Percentiles rank a stretch among this genome's conserved stretches.
These are phyloP conservation scores for Apiospora arundinis DNA, from an alignment of 2,329 filamentous ascomycete species.

Conservation along the genomic window DNA sequence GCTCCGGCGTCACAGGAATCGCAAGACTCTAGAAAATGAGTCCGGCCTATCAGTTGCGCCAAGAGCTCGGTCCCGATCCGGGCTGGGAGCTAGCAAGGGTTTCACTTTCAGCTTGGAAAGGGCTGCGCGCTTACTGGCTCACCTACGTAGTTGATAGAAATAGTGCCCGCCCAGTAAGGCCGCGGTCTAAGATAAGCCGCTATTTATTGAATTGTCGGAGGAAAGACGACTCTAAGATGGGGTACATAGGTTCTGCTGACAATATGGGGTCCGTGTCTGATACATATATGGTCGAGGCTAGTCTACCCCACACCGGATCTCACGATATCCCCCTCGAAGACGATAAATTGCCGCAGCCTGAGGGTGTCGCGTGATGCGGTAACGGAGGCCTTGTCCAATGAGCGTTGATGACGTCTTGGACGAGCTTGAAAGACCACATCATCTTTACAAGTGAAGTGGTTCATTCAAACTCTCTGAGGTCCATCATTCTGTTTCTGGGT, in stretches of 20 bases:
- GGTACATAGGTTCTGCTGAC: neutral
- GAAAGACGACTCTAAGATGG: neutral
- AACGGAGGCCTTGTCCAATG: neutral
- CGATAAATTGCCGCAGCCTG: neutral
- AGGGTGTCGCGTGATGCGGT: neutral
- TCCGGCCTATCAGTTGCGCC: neutral
- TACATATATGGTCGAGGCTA: neutral
- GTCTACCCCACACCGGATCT: neutral
- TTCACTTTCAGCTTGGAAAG: neutral
- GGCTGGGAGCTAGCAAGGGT: neutral
- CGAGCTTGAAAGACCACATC: neutral
- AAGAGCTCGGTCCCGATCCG: constrained; percentile 1
- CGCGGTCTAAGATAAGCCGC: neutral
- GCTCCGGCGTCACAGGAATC: neutral
- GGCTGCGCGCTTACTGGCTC: neutral
- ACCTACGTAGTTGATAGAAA: neutral
- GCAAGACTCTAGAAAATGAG: neutral
- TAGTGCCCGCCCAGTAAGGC: too few species aligned
- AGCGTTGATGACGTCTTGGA: neutral
- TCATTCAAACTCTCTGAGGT: neutral
- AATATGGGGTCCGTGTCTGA: neutral
- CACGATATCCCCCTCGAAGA: neutral
- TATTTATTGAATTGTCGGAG: neutral
- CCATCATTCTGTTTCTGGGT: neutral
- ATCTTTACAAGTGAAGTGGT: neutral